phyloP scores from a whole-genome alignment of 305 asterid species.

The Fraxinus platypoda region DNA sequence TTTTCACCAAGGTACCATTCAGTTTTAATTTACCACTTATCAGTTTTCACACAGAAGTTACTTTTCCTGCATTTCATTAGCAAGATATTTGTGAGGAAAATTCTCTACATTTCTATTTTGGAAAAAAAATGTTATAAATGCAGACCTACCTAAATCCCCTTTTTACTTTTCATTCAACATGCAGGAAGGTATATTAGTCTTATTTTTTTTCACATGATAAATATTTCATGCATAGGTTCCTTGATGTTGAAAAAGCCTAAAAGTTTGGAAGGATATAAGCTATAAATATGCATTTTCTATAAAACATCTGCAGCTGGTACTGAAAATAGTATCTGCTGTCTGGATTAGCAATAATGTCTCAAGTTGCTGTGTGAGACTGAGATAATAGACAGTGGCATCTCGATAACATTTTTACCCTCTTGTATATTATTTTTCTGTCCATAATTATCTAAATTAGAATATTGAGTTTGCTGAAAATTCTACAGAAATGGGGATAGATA shows the following conservation, averaged over 20 bases:
- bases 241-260: not conserved
- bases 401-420: not conserved
- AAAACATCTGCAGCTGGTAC: not conserved
- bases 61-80: not conserved
- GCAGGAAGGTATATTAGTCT: not conserved
- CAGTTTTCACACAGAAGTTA: not conserved
- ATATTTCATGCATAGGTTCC: not conserved
- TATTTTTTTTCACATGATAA: not conserved
- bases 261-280: not conserved
- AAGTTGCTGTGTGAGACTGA: slow-evolving; percentile 4
- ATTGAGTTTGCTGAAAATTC: slow-evolving; percentile 5
- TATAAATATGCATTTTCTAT: not conserved
- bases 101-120: not conserved
- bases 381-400: not conserved
- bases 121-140: not conserved
- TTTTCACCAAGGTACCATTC: not conserved
- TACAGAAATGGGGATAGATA: slow-evolving; percentile 84
- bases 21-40: not conserved
- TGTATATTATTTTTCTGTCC: not conserved
- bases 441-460: slow-evolving; percentile 1
- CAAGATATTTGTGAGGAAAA: not conserved
- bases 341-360: slow-evolving; percentile 1
- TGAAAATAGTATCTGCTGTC: not conserved
- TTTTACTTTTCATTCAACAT: not conserved
- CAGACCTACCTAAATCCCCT: not conserved